Evolutionary conservation across 495 filamentous ascomycete genomes (phyloP).

Genomic region (Neurospora terricola): DNA sequence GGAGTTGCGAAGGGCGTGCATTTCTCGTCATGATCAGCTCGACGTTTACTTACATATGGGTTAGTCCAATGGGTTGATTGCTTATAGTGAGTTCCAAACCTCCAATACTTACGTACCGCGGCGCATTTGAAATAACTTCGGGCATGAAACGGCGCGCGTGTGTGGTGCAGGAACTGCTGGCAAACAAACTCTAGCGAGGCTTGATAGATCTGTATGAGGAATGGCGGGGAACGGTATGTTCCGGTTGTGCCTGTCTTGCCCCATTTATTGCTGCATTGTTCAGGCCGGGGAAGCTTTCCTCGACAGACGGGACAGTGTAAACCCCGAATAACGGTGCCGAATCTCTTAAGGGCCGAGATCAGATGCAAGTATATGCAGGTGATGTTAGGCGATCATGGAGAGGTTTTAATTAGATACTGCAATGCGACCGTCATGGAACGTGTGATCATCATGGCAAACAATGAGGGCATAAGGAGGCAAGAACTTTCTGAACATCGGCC

Average conservation of each 20-base stretch:
- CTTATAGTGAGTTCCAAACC: not conserved
- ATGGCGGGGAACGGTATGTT: not conserved
- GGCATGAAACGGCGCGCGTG: not conserved
- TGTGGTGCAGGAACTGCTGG: not conserved
- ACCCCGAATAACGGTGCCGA: not conserved
- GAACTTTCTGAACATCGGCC: not conserved
- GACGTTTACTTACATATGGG: not conserved
- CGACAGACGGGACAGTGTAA: not conserved
- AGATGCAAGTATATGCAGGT: not conserved
- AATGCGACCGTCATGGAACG: not conserved
- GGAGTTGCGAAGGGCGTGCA: not conserved
- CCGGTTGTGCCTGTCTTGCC: not conserved
- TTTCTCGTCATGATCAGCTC: not conserved
- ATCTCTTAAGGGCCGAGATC: not conserved
- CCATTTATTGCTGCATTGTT: not conserved
- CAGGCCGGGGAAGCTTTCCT: not conserved
- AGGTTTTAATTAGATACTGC: not conserved
- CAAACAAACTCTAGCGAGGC: not conserved
- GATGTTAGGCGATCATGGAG: not conserved
- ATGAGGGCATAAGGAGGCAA: not conserved
- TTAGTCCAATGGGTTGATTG: not conserved
- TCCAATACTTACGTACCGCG: not conserved
- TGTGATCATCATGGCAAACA: not conserved
- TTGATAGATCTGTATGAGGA: not conserved
- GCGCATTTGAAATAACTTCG: not conserved